Percentiles rank a stretch among this genome's conserved stretches.
Conservation (phyloP, 2,329 filamentous ascomycete species). For the Chlorencoelia australis region DNA sequence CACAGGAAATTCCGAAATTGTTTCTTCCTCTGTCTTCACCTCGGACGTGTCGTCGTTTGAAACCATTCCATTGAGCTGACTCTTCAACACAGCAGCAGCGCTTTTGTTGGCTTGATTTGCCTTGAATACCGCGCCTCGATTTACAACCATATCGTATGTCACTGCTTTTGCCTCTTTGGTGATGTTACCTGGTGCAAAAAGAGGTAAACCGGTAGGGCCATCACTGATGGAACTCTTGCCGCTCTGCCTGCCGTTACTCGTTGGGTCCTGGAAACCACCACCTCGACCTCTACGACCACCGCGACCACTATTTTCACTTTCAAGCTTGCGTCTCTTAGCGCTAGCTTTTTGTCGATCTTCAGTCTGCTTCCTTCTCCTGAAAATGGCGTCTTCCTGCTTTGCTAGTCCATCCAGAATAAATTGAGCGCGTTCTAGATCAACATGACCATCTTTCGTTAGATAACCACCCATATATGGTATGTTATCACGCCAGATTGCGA, state of each 20-base stretch:
- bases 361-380: slow-evolving; percentile 73
- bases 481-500: slow-evolving; percentile 94
- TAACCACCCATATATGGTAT: slow-evolving; percentile 88
- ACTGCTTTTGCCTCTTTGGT: slow-evolving; percentile 49
- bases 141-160: slow-evolving; percentile 83
- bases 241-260: slow-evolving; percentile 22
- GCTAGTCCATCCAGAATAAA: slow-evolving; percentile 80
- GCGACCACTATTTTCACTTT: slow-evolving; percentile 40
- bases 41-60: slow-evolving; percentile 11
- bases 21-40: slow-evolving; percentile 7
- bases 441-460: slow-evolving; percentile 87
- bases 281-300: slow-evolving; percentile 27
- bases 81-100: slow-evolving; percentile 80
- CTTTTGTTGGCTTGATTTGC: slow-evolving; percentile 86
- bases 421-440: slow-evolving; percentile 79
- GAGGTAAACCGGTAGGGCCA: slow-evolving; percentile 38
- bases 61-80: slow-evolving; percentile 45
- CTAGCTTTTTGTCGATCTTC: slow-evolving; percentile 77
- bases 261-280: slow-evolving; percentile 20
- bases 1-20: slow-evolving; percentile 29
- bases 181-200: slow-evolving; percentile 47
- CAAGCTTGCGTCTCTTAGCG: slow-evolving; percentile 66
- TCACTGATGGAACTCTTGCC: slow-evolving; percentile 12
- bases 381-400: slow-evolving; percentile 89
- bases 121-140: slow-evolving; percentile 54